These are phyloP conservation scores for Hypoxylon cercidicola DNA, from an alignment of 495 filamentous ascomycete species.

Conservation along the genomic window DNA sequence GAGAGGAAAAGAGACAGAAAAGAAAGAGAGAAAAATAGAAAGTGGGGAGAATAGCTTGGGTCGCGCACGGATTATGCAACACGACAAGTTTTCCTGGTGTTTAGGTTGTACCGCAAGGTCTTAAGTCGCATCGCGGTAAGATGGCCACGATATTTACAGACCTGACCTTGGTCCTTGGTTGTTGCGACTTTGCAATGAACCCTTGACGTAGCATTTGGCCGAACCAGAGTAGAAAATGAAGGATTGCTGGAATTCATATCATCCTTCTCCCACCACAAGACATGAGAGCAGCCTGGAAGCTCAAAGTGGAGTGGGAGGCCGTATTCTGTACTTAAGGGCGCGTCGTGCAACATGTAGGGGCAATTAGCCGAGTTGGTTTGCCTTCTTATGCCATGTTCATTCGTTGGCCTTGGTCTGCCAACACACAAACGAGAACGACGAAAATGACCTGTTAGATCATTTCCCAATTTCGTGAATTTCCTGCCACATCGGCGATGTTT, in stretches of 20 bases:
- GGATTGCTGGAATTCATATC: constrained; percentile 4
- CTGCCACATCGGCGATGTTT: not conserved
- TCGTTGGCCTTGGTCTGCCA: not conserved
- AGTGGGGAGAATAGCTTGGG: constrained; percentile 13
- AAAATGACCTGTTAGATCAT: not conserved
- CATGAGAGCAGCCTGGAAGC: constrained; percentile 3
- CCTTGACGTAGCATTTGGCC: constrained; percentile 26
- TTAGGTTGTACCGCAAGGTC: constrained; percentile 26
- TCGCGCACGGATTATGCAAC: constrained; percentile 13
- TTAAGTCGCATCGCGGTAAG: constrained; percentile 21
- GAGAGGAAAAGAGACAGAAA: no score
- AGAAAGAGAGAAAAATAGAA: constrained; percentile 8
- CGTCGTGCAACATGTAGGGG: constrained; percentile 28
- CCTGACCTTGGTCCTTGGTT: not conserved
- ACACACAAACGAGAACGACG: no score
- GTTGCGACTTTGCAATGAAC: constrained; percentile 6
- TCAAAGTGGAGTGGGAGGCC: constrained; percentile 29
- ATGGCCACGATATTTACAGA: constrained; percentile 15
- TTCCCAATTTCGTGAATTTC: constrained; percentile 12
- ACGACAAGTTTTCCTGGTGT: constrained; percentile 33
- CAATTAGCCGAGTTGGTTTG: constrained; percentile 21
- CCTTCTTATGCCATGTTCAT: constrained; percentile 18
- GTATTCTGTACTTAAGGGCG: constrained; percentile 17
- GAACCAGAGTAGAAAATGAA: constrained; percentile 21
- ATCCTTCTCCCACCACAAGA: constrained; percentile 3